Conservation (phyloP, 768 basidiomycete genomes). For the Dacryopinax primogenitus region DNA sequence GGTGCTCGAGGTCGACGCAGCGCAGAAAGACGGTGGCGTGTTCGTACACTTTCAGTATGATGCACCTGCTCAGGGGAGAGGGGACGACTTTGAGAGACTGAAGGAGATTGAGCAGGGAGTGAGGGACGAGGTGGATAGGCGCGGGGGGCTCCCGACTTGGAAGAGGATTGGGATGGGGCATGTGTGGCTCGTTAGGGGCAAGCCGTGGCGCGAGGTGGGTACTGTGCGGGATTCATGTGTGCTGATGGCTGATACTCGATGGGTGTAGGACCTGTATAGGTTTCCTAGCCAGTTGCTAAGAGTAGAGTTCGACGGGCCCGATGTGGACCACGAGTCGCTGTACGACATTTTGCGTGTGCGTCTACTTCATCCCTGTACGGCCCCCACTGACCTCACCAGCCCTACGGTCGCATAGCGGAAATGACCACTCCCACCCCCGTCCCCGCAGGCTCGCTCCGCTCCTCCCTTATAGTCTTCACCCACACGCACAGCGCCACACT, state of each 20-base stretch:
- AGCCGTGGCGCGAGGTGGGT: constrained; percentile 67
- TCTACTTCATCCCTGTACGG: constrained; percentile 15
- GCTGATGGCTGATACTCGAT: not conserved
- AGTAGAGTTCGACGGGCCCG: constrained; percentile 81
- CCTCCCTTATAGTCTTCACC: constrained; percentile 48
- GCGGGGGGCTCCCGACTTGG: constrained; percentile 56
- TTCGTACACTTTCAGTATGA: constrained; percentile 62
- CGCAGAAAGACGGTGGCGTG: constrained; percentile 68
- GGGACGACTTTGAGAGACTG: constrained; percentile 7
- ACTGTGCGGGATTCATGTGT: not conserved
- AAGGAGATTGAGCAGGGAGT: constrained; percentile 39
- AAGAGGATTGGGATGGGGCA: constrained; percentile 37
- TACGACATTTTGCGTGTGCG: constrained; percentile 67
- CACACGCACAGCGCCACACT: constrained; percentile 56
- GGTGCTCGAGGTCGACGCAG: constrained; percentile 45
- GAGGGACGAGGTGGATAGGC: constrained; percentile 32
- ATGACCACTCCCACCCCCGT: constrained; percentile 47
- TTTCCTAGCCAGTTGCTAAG: constrained; percentile 61
- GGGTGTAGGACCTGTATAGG: constrained; percentile 63
- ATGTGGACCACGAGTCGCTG: constrained; percentile 64
- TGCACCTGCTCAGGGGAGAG: no score
- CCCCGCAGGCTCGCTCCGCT: constrained; percentile 55
- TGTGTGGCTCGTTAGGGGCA: constrained; percentile 63
- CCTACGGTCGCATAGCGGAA: constrained; percentile 68
- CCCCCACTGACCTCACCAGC: constrained; percentile 32